Evolutionary conservation across 129 eudicot genomes (phyloP), one percentile per base, ranked within the genome.

Genomic region (Oenanthe sinensis): DNA sequence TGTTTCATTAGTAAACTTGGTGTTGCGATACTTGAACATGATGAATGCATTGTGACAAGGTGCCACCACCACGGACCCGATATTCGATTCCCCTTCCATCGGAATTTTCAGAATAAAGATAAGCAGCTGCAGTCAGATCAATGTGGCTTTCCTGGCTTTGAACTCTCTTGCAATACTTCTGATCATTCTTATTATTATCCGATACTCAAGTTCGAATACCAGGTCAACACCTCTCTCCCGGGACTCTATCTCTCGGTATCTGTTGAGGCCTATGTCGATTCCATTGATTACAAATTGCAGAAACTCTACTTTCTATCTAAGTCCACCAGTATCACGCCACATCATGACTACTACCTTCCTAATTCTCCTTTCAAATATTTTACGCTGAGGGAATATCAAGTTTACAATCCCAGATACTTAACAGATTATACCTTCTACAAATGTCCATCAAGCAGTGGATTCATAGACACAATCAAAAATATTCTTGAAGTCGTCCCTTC

Each of bases 381-480:
- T 30, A 5, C 8, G 9, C 12, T 14, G 10, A 67, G 0, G 19
- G 9, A 30, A 15, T 1, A 13, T 30, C 1, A 4, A 33, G 20
- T 11, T 15, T 22, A 13, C 22, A 5, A 24, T 60, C 22, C 72
- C 22, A 3, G 16, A 3, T n/a, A 60, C 33, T 60, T 60, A 0
- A 60, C 68, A 30, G 72, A 67, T 22, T 67, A 26, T 13, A 67
- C 72, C 72, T 67, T 67, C 22, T 67, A 67, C 43, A 67, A 30
- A 2, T 67, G 72, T 67, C 30, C 72, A 3, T 13, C 71, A 14
- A 65, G 0, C 1, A 65, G 13, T 8, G n/a, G 30, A 8, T 2
- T 22, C 65, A 0, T n/a, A 58, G 15, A n/a, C n/a, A n/a, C n/a
- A n/a, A n/a, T n/a, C n/a, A n/a, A n/a, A n/a, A n/a, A n/a, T n/a